A percentile compares a stretch with the other conserved stretches of the same genome.
These are phyloP conservation scores for Aplosporella prunicola DNA, from an alignment of 2,329 filamentous ascomycete genomes.

Conservation along the genomic window DNA sequence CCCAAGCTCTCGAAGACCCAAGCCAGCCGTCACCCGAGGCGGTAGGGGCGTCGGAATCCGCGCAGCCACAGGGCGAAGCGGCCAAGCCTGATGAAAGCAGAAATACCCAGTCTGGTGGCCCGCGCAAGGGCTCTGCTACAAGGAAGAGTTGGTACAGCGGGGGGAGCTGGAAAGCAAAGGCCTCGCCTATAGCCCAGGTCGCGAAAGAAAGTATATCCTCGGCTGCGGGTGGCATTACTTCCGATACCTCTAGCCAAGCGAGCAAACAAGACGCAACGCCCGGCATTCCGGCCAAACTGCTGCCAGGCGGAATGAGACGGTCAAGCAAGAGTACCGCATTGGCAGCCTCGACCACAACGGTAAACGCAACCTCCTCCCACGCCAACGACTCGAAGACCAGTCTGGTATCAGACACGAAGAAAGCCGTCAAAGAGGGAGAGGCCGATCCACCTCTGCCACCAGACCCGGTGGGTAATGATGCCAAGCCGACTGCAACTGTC, in stretches of 20 bases:
- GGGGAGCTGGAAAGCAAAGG: conserved; percentile 38
- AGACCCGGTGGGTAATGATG: conserved; percentile 20
- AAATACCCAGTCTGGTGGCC: conserved; percentile 13
- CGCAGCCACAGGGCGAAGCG: background rate
- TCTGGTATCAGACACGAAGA: conserved; percentile 15
- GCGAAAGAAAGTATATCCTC: conserved; percentile 38
- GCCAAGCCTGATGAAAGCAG: background rate
- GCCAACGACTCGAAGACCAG: conserved; percentile 15
- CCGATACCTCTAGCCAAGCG: conserved; percentile 27
- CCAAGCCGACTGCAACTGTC: background rate
- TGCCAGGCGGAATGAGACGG: conserved; percentile 33
- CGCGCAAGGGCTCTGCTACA: conserved; percentile 11
- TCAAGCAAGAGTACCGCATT: conserved; percentile 38
- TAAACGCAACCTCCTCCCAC: conserved; percentile 34
- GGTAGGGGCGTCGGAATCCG: background rate
- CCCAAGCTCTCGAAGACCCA: too few species aligned
- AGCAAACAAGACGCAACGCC: conserved; percentile 18
- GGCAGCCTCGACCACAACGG: conserved; percentile 36
- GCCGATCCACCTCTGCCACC: conserved; percentile 36
- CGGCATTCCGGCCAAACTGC: conserved; percentile 25
- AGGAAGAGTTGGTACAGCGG: conserved; percentile 35
- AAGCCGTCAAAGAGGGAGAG: conserved; percentile 9
- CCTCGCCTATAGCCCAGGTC: conserved; percentile 37
- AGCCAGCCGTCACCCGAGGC: too few species aligned
- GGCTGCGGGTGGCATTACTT: conserved; percentile 33